Base-by-base conservation (phyloP, 1,284 basidiomycete genomes). In the Athelia psychrophila region DNA sequence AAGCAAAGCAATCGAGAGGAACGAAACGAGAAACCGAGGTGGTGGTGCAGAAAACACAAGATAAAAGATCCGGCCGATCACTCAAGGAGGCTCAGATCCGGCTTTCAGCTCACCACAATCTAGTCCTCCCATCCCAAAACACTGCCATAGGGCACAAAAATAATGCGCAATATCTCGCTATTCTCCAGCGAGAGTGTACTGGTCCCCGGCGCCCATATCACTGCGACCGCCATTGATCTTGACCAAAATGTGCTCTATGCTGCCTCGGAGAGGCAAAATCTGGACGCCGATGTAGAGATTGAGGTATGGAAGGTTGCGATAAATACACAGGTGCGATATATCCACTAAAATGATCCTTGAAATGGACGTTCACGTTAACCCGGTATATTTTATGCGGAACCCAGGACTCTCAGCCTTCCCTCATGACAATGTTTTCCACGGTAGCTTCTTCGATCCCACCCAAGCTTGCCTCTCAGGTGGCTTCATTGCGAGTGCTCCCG, bases 211-310 rank as follows among this genome's bases (percentile, higher is more conserved):
- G 55, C 61, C 2, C 67, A 68, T 50, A 62, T 87, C 44, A 70
- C 75, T 10, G 70, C 77, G 2, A 71, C 77, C n/a, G 72, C 82
- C 1, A 66, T 88, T 55, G 88, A 93, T 70, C 73, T 86, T 23
- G 90, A 93, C 66, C 79, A 81, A 58, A 76, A 82, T 58, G 70
- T 71, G 1, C 65, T 84, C 24, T 91, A 86, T 66, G 74, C 76
- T 48, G 77, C 81, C 6, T 80, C 83, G 1, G 87, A 90, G 60
- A 63, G 64, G 38, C 59, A 65, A 46, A 75, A 72, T 51, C 58
- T 62, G 44, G 80, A 83, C 56, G 79, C 75, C 3, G 76, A 78
- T 20, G 75, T 85, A 5, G 76, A 81, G 33, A 71, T 90, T 12
- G 77, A 84, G 51, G 65, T 92, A 48, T 84, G 85, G 74, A 80